phyloP scores from a whole-genome alignment of 2,329 filamentous ascomycete genomes.

The Onygenales sp. region DNA sequence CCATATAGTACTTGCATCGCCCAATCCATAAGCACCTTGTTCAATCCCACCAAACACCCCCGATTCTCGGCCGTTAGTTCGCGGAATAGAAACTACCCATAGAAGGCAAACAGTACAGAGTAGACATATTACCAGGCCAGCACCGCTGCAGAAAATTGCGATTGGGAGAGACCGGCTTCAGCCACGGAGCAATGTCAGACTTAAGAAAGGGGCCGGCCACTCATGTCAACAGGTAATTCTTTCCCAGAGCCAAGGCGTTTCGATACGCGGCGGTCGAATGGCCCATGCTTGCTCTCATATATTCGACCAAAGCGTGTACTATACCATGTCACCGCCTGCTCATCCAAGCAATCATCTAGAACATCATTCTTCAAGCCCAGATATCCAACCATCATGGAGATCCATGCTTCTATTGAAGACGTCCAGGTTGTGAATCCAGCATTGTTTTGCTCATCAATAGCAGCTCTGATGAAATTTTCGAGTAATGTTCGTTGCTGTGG shows the following conservation, averaged over 20 bases:
- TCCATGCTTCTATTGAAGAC: background rate
- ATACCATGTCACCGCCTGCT: conserved; percentile 1
- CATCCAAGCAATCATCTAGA: conserved; percentile 5
- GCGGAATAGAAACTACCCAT: no score
- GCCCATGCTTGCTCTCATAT: conserved; percentile 3
- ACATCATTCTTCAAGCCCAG: conserved; percentile 1
- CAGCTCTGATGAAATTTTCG: conserved; percentile 4
- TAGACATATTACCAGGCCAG: no score
- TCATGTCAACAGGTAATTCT: conserved; percentile 5
- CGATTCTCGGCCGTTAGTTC: no score
- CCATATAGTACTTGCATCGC: conserved; percentile 55
- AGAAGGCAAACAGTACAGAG: no score
- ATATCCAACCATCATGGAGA: conserved; percentile 4
- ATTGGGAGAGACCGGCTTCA: no score
- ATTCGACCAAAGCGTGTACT: conserved; percentile 3
- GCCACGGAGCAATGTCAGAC: no score
- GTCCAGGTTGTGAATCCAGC: conserved; percentile 1
- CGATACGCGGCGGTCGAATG: conserved; percentile 2
- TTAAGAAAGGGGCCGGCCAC: conserved; percentile 1
- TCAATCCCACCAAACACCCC: conserved; percentile 55
- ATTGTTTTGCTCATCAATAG: conserved; percentile 2
- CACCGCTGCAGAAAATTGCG: no score
- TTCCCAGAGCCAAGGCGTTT: conserved; percentile 4
- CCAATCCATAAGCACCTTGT: conserved; percentile 47
- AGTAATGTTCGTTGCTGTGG: conserved; percentile 7